phyloP scores from a whole-genome alignment of 2,329 filamentous ascomycete genomes.

The Neonectria faginata region DNA sequence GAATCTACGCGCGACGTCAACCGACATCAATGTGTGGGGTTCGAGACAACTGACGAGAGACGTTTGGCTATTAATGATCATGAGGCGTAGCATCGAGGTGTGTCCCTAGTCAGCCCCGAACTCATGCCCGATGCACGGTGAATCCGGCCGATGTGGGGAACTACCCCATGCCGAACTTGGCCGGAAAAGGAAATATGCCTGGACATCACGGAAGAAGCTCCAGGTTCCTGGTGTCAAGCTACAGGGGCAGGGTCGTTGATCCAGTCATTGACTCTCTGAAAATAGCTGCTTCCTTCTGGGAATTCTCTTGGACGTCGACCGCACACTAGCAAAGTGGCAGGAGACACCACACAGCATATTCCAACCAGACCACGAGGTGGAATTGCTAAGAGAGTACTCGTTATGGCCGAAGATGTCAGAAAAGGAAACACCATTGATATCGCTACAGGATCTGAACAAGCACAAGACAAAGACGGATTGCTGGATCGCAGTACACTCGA shows the following conservation, averaged over 20 bases:
- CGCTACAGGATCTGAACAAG: constrained; percentile 54
- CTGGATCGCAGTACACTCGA: constrained; percentile 77
- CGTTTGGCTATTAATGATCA: neutral
- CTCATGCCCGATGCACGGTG: constrained; percentile 11
- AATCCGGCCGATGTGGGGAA: constrained; percentile 27
- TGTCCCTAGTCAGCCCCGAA: constrained; percentile 1
- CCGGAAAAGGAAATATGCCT: constrained; percentile 8
- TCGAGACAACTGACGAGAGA: neutral
- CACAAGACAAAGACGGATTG: constrained; percentile 63
- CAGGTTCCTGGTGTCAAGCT: neutral
- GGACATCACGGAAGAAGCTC: constrained; percentile 9
- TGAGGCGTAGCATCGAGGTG: neutral
- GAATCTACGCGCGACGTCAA: constrained; percentile 8
- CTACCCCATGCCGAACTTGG: constrained; percentile 6
- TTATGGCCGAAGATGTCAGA: constrained; percentile 26
- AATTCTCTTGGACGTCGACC: neutral
- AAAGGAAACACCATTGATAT: constrained; percentile 29
- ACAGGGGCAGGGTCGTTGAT: constrained; percentile 1
- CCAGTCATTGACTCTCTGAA: constrained; percentile 9
- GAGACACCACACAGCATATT: neutral
- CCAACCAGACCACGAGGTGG: neutral
- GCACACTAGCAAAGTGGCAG: neutral
- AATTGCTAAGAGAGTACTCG: neutral
- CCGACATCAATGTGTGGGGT: constrained; percentile 14
- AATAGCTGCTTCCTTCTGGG: constrained; percentile 2